Evolutionary conservation across 371 early-diverging fungal genomes (phyloP), one percentile per base, ranked within the genome.

Genomic region (Mucor mucedo): DNA sequence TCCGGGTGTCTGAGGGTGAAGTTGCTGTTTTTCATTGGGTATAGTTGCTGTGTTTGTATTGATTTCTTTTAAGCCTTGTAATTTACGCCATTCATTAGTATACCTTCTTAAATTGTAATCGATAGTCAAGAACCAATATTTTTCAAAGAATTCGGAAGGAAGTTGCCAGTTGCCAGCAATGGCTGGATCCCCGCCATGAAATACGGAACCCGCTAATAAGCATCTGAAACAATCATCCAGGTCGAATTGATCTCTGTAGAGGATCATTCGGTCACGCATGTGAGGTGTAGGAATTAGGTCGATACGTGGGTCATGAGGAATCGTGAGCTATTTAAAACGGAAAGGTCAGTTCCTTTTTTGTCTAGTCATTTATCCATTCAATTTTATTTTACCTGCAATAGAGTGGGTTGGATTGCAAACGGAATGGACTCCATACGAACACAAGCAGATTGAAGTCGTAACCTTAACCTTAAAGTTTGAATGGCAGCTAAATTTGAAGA

Each of bases 261-360:
- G 40, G 49, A 87, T 87, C 85, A 87, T 85, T 63, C 84, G 72
- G 27, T 85, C 87, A 14, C 87, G 78, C 69, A 85, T 80, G 48
- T 83, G 82, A 14, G 80, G 77, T 28, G 84, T 80, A n/a, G 87
- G 85, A 38, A 87, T 77, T 47, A 84, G 62, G 45, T 87, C 87
- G 30, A 87, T 87, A 14, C 87, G 79, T 14, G 87, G 74, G 40
- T 87, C 87, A 54, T 87, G 87, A 5, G 87, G 85, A 40, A 85
- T 70, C 2, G 82, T 77, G 13, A 78, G 65, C 75, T 80, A 60
- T 5, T 62, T 50, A 41, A 39, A 52, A 52, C 10, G 38, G 35
- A 55, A 35, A 40, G 38, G 27, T 39, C 10, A 39, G 40, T 27
- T 14, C 5, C 39, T 6, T 28, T 29, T 5, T 13, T 13, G 29